phyloP scores from a whole-genome alignment of 768 basidiomycete genomes.

The Crucibulum laeve region DNA sequence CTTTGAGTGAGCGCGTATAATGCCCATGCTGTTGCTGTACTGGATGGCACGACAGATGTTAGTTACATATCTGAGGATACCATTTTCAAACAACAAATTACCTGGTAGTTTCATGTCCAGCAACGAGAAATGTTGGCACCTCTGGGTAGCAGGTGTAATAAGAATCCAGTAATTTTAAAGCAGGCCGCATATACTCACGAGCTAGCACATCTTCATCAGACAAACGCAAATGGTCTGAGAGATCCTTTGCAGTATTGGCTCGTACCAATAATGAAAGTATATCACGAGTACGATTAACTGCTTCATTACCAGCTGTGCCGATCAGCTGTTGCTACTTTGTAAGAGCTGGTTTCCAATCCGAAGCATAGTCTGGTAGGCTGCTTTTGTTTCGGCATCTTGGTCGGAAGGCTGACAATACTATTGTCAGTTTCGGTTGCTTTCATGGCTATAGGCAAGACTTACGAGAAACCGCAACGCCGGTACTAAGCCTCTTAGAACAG shows the following conservation, averaged over 20 bases:
- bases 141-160: conserved; percentile 27
- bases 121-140: conserved; percentile 57
- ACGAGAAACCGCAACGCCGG: too few relatives aligned
- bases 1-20: conserved; percentile 49
- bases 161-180: neutral
- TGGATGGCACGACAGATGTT: too few relatives aligned
- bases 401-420: conserved; percentile 32
- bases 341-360: conserved; percentile 49
- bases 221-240: conserved; percentile 49
- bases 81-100: conserved; percentile 5
- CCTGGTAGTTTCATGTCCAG: conserved; percentile 60
- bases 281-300: conserved; percentile 41
- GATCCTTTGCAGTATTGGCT: conserved; percentile 61
- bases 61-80: neutral
- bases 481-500: too few relatives aligned
- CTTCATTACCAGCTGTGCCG: conserved; percentile 20
- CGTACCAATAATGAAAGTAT: conserved; percentile 55
- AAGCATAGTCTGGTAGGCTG: conserved; percentile 36
- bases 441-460: too few relatives aligned
- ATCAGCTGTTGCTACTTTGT: conserved; percentile 41
- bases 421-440: too few relatives aligned
- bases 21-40: conserved; percentile 52
- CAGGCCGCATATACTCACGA: conserved; percentile 26
- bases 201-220: conserved; percentile 59
- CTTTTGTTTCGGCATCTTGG: conserved; percentile 19